Evolutionary conservation across 192 early-diverging fungal species (phyloP), one percentile per base, ranked within the genome.

Genomic region (Geosiphon pyriformis): DNA sequence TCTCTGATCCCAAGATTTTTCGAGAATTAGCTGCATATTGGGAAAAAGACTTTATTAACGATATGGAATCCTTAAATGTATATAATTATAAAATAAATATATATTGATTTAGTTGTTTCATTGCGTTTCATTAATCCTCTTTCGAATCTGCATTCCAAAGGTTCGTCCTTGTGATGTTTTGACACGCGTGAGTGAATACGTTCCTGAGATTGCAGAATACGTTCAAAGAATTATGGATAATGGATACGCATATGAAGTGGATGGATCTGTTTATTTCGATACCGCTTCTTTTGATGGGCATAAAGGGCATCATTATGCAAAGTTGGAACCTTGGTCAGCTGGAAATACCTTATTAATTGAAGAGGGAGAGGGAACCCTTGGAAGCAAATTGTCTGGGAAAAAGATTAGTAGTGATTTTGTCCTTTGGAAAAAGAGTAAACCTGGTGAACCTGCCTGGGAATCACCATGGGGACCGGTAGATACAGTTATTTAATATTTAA

Each of bases 241-340:
- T 67, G 95, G 95, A 22, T 99, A 92, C 68, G 96, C 88, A 11
- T 98, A 98, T 72, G 94, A 90, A 71, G 80, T 82, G 1, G 85
- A 90, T 48, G 91, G 92, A 37, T 95, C 93, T 3, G 94, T 99
- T 7, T 98, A 95, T 78, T 99, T 99, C 80, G 90, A 98, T 74
- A 92, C 94, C 27, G 76, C 74, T 4, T 79, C 75, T 6, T 99
- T 95, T 69, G 90, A 92, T 69, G 87, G 85, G 55, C 74, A 87
- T 50, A 79, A 89, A 23, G 82, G 85, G 32, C 95, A 99, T 79
- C 81, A 86, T 65, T 99, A 99, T 74, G 92, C 92, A 59, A 99
- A 99, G 76, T 80, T 99, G 20, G 90, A 92, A 51, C 96, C 95
- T 15, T 89, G 82, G 84, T 91, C 92, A 47, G 90, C 89, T 65